Evolutionary conservation across 148 eudicot species (phyloP).

Genomic region (Chenopodium album): DNA sequence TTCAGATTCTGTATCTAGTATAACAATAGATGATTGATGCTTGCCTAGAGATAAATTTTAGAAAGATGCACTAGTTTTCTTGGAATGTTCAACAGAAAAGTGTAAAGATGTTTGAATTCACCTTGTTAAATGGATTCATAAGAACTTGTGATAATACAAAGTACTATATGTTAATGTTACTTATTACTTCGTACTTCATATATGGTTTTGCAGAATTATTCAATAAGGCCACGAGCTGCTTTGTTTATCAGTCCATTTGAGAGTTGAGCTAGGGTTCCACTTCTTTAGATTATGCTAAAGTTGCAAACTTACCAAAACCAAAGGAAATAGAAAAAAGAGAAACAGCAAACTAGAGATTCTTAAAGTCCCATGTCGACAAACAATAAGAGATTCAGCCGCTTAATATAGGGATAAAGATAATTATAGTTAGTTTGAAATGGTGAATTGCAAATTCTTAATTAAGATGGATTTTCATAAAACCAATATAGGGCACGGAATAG

Average conservation of each 20-base stretch:
- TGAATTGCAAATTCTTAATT: too few relatives aligned
- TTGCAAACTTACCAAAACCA: too few relatives aligned
- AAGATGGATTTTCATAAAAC: too few relatives aligned
- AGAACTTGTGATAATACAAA: neutral
- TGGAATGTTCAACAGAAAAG: neutral
- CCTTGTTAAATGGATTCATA: neutral
- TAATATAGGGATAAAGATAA: too few relatives aligned
- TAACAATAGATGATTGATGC: conserved; percentile 42
- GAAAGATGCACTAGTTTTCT: neutral
- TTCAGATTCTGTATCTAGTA: conserved; percentile 29
- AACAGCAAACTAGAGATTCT: too few relatives aligned
- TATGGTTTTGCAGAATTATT: neutral
- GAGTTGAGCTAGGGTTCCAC: neutral
- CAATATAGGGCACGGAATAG: too few relatives aligned
- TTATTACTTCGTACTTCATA: neutral
- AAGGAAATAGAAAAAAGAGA: too few relatives aligned
- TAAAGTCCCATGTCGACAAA: too few relatives aligned
- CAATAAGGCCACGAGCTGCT: neutral
- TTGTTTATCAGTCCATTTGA: neutral
- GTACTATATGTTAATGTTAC: neutral
- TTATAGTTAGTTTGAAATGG: too few relatives aligned
- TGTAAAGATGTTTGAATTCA: neutral
- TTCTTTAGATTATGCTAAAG: neutral
- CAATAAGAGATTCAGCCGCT: neutral
- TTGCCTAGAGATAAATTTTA: neutral